phyloP scores from a whole-genome alignment of 2,329 filamentous ascomycete genomes.

The Aulographum hederae region DNA sequence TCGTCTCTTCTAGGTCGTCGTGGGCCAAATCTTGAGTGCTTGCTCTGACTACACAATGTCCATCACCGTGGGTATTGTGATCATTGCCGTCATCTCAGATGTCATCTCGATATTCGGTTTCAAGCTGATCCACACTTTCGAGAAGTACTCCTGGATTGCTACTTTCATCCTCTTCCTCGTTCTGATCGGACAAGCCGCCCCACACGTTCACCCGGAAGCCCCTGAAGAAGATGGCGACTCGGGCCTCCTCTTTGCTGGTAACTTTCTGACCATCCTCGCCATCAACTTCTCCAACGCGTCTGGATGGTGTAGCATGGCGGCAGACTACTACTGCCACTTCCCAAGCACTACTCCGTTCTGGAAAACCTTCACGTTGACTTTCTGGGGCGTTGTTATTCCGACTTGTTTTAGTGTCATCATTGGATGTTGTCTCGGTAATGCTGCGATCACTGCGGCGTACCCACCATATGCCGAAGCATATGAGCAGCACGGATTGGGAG shows the following conservation, averaged over 20 bases:
- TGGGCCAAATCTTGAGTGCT: conserved; percentile 21
- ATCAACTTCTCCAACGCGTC: conserved; percentile 19
- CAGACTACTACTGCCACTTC: conserved; percentile 26
- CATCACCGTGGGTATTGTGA: conserved; percentile 24
- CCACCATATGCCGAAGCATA: conserved; percentile 21
- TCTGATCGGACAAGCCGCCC: conserved; percentile 27
- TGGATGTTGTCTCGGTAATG: conserved; percentile 23
- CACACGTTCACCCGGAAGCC: conserved; percentile 21
- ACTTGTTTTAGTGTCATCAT: conserved; percentile 26
- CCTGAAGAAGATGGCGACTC: conserved; percentile 11
- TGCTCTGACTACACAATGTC: conserved; percentile 24
- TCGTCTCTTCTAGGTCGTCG: conserved; percentile 12
- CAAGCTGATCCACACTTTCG: conserved; percentile 25
- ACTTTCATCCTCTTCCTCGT: conserved; percentile 29
- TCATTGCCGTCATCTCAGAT: conserved; percentile 20
- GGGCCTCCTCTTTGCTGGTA: conserved; percentile 16
- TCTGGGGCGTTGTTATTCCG: conserved; percentile 21
- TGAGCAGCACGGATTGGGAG: conserved; percentile 25
- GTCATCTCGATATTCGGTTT: conserved; percentile 23
- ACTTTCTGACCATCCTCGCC: conserved; percentile 12
- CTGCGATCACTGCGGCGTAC: conserved; percentile 15
- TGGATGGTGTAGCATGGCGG: conserved; percentile 22
- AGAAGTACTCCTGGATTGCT: conserved; percentile 30
- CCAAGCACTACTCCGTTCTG: conserved; percentile 18
- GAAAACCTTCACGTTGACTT: conserved; percentile 24